A percentile compares a stretch with the other conserved stretches of the same genome.
phyloP scores from a whole-genome alignment of 768 basidiomycete genomes.

The Mycena galopus region DNA sequence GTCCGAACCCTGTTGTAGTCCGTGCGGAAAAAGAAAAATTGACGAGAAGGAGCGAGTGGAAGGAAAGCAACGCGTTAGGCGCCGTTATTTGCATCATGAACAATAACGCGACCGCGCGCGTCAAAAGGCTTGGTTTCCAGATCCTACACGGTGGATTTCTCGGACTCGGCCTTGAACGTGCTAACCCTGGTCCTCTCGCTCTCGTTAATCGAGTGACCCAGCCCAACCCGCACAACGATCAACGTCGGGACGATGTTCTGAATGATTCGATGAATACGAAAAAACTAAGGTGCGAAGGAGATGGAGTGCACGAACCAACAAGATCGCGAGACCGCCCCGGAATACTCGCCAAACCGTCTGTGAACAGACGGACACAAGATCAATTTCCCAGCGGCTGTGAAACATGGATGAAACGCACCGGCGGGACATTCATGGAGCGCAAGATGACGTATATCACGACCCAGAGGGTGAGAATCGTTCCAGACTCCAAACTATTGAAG shows the following conservation, averaged over 20 bases:
- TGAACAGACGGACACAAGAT: not conserved
- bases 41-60: not conserved
- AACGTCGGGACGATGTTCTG: slow-evolving; percentile 36
- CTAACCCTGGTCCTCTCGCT: not conserved
- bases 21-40: not conserved
- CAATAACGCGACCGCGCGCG: not conserved
- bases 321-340: slow-evolving; percentile 30
- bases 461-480: slow-evolving; percentile 28
- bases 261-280: not conserved
- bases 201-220: slow-evolving; percentile 17
- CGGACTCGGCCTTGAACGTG: not conserved
- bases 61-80: not conserved
- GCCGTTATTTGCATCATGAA: not conserved
- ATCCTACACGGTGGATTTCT: not conserved
- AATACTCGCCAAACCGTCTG: slow-evolving; percentile 34
- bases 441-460: slow-evolving; percentile 26
- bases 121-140: not conserved
- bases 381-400: not conserved
- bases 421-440: slow-evolving; percentile 24
- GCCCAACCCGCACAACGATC: slow-evolving; percentile 32
- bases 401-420: slow-evolving; percentile 14
- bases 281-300: not conserved
- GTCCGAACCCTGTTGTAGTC: not conserved
- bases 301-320: slow-evolving; percentile 19
- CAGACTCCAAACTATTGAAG: slow-evolving; percentile 21